Evolutionary conservation across 2,329 filamentous ascomycete genomes (phyloP), one percentile per base, ranked within the genome.

Genomic region (Amphichorda felina): DNA sequence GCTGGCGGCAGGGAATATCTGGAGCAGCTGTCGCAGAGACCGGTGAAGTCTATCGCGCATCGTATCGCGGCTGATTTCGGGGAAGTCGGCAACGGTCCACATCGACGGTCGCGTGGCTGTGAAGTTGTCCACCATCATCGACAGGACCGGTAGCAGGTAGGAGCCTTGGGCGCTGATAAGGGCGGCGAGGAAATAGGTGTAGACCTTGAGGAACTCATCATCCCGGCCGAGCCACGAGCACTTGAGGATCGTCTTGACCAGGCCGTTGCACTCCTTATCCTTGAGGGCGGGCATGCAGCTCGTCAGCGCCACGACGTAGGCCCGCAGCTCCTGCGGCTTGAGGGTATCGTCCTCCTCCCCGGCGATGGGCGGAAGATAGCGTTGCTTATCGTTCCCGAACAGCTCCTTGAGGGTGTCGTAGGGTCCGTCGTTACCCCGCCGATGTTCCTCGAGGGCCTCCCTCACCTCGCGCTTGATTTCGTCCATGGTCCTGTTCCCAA

Each of bases 111-210:
- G 58, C 25, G 59, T 63, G 34, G 64, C 72, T 39, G 72, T 69
- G 50, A 98, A 84, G 53, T 86, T 80, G 40, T 77, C 72, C 37
- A 94, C 79, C 40, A 96, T 70, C 75, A 86, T 89, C 38, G 75
- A 70, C 39, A 95, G 69, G 27, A 94, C 78, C 15, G 75, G 67
- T 16, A 69, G 70, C 24, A 93, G 72, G 56, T 85, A 93, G 11
- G 75, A 78, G 30, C 83, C 80, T 49, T 95, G 85, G 1, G 87
- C 82, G 40, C 84, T 93, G 35, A 87, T 76, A 31, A 98, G 63
- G 26, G 78, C 75, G 14, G 74, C 72, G 17, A 85, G 59, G 45
- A 85, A 81, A 47, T 77, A 69, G 37, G 71, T 67, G 50, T 83
- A 87, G 35, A 75, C 71, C 45, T 73, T 72, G 38, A 76, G 66